Evolutionary conservation across 495 filamentous ascomycete species (phyloP).

Genomic region (Podospora sp.): DNA sequence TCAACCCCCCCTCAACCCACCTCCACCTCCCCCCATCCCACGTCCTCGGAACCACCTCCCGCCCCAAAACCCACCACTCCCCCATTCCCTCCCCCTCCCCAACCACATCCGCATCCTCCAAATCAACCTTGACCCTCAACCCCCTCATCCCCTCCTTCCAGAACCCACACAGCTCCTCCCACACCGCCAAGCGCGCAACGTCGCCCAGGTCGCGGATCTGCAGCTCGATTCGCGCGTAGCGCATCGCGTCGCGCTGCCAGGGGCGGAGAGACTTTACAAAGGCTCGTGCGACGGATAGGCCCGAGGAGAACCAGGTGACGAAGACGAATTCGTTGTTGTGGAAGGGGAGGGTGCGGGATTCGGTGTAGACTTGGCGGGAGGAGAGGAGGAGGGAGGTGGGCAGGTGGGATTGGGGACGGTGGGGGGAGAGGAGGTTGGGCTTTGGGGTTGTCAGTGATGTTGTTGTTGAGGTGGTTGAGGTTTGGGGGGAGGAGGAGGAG

Average conservation of each 20-base stretch:
- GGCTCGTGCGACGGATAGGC: constrained; percentile 31
- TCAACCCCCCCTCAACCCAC: constrained; percentile 26
- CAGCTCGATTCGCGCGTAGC: constrained; percentile 36
- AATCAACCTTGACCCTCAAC: constrained; percentile 19
- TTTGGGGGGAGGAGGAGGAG: neutral
- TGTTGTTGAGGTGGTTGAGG: neutral
- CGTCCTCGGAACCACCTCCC: constrained; percentile 9
- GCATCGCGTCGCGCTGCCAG: constrained; percentile 42
- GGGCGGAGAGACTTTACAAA: constrained; percentile 28
- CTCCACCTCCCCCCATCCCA: constrained; percentile 26
- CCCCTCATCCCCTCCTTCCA: constrained; percentile 27
- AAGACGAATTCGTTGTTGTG: constrained; percentile 45
- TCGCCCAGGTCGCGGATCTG: constrained; percentile 25
- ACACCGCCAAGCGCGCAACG: constrained; percentile 24
- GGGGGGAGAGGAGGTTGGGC: constrained; percentile 30
- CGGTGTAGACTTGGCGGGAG: constrained; percentile 38
- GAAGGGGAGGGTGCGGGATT: constrained; percentile 37
- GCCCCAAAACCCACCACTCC: constrained; percentile 15
- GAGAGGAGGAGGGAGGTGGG: constrained; percentile 35
- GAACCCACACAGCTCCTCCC: constrained; percentile 35
- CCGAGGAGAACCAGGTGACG: constrained; percentile 40
- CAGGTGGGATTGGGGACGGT: constrained; percentile 35
- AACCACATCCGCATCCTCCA: constrained; percentile 12
- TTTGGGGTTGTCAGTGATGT: neutral
- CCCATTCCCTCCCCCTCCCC: neutral